phyloP scores from a whole-genome alignment of 2,329 filamentous ascomycete genomes.

The Bipolaris zeicola region DNA sequence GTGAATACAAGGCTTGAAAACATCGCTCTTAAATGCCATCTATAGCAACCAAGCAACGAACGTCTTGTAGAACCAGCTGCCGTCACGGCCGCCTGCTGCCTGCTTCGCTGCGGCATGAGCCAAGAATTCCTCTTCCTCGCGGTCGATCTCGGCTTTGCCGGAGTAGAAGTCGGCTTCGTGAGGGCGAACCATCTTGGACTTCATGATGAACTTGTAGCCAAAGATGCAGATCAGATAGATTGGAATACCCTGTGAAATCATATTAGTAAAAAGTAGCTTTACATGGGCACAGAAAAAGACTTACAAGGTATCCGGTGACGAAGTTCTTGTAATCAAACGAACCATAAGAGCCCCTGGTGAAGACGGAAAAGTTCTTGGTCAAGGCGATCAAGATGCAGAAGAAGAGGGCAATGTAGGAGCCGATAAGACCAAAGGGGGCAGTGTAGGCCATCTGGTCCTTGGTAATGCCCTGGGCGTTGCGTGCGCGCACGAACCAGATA shows the following conservation, averaged over 20 bases:
- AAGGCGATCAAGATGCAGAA: slow-evolving; percentile 76
- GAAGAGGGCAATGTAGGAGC: slow-evolving; percentile 69
- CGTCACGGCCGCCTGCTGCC: slow-evolving; percentile 41
- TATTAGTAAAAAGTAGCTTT: slow-evolving; percentile 1
- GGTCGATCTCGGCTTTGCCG: slow-evolving; percentile 74
- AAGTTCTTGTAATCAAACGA: slow-evolving; percentile 76
- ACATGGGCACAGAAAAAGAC: not conserved
- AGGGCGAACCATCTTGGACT: slow-evolving; percentile 54
- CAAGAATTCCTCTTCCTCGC: slow-evolving; percentile 73
- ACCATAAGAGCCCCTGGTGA: slow-evolving; percentile 59
- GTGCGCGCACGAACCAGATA: slow-evolving; percentile 56
- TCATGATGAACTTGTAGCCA: slow-evolving; percentile 52
- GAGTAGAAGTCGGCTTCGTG: slow-evolving; percentile 71
- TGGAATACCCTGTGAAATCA: slow-evolving; percentile 71
- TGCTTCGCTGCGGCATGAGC: slow-evolving; percentile 57
- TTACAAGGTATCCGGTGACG: slow-evolving; percentile 69
- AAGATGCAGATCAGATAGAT: slow-evolving; percentile 71
- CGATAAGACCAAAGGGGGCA: slow-evolving; percentile 73
- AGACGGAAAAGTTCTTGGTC: slow-evolving; percentile 83
- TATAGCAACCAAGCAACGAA: slow-evolving; percentile 69
- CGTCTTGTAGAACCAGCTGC: slow-evolving; percentile 61
- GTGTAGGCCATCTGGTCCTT: slow-evolving; percentile 58
- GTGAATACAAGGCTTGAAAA: not conserved
- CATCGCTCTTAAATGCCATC: not conserved
- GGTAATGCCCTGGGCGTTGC: slow-evolving; percentile 54